Conservation (phyloP, 2,329 filamentous ascomycete species). For the Fusarium liriodendri region DNA sequence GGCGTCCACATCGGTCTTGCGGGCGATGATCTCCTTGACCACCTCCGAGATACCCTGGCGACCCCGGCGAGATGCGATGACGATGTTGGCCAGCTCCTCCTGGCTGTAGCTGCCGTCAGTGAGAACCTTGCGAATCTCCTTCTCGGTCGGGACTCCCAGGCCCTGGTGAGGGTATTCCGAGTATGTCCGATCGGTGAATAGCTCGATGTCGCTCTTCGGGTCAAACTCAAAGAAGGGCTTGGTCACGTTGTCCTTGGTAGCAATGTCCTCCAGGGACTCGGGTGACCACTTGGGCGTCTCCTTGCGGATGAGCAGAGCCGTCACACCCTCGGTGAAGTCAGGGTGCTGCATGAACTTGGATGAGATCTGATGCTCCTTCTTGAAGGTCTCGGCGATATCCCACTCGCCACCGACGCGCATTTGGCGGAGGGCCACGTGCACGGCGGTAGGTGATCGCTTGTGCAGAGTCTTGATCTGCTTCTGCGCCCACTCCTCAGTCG, state of each 20-base stretch:
- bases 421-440: constrained; percentile 86
- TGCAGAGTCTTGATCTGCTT: constrained; percentile 81
- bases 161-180: constrained; percentile 75
- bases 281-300: constrained; percentile 80
- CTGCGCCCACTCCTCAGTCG: constrained; percentile 78
- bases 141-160: constrained; percentile 82
- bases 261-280: constrained; percentile 75
- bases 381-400: constrained; percentile 87
- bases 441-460: constrained; percentile 84
- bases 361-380: constrained; percentile 86
- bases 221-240: constrained; percentile 75
- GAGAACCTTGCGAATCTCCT: constrained; percentile 63
- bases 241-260: constrained; percentile 62
- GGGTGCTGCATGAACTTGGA: constrained; percentile 88
- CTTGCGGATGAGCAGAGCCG: constrained; percentile 80
- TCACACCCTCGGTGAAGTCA: constrained; percentile 94
- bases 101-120: constrained; percentile 53
- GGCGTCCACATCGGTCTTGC: constrained; percentile 66
- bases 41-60: constrained; percentile 78
- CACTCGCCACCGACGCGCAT: constrained; percentile 81
- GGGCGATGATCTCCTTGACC: constrained; percentile 73
- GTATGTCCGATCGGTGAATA: constrained; percentile 75
- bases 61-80: constrained; percentile 68
- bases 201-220: constrained; percentile 60
- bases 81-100: constrained; percentile 70